Base-by-base conservation (phyloP, 139 green algal species). In the Chloropicon primus region DNA sequence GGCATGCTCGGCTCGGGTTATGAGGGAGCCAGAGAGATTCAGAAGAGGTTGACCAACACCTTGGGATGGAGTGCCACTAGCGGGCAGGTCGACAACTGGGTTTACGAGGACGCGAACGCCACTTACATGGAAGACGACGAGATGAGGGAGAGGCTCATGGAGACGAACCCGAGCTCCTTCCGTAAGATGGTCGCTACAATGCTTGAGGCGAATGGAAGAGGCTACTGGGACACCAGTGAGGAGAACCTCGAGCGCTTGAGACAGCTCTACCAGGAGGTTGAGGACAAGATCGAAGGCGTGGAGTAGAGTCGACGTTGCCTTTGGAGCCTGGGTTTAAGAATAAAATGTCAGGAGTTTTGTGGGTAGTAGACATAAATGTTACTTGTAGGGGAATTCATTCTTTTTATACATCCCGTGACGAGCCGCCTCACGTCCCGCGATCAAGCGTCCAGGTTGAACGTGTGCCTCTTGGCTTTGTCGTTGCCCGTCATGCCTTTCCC, bases 1-100 rank as follows among this genome's bases (percentile, higher is more conserved):
- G 94, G 92, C 85, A 98, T 98, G 94, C 80, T 99, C 41, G 73
- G 72, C 77, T 89, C 77, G 72, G 95, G 95, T 26, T 99, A 99
- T 83, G 95, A 99, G 88, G 95, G 95, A 62, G 95, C 98, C 79
- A 86, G 95, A 23, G 95, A 99, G 90, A 99, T 99, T 83, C 96
- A 99, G 92, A 99, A 99, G 92, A 91, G 95, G 73, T 85, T 99
- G 54, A 99, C 94, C 83, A 99, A 99, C 90, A 99, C 95, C 73
- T 94, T 99, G 89, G 95, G 95, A 81, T 99, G 95, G 95, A 94
- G 87, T 17, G 95, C 95, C 53, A 99, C 95, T 25, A 88, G 81
- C 0, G 92, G 92, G 78, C 80, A 85, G 82, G 93, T 97, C 1
- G 95, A 99, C 91, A 99, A 99, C 90, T 99, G 93, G 93, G 94